Percentiles rank a stretch among this genome's conserved stretches.
Evolutionary conservation across 2,329 filamentous ascomycete genomes (phyloP).

Genomic region (Sclerotinia spermophila): DNA sequence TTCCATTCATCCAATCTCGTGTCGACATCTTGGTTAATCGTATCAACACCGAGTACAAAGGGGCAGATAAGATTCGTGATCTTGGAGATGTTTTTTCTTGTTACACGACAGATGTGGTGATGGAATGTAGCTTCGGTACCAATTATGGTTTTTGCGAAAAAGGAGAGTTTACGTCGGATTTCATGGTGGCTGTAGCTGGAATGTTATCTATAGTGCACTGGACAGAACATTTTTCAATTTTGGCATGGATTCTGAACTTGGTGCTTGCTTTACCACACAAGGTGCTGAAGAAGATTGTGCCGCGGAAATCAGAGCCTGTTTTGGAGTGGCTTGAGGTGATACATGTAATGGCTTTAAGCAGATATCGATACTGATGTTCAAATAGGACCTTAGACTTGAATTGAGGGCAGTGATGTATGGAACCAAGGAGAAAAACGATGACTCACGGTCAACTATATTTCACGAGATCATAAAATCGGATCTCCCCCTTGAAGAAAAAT

Average conservation of each 20-base stretch:
- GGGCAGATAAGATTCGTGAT: background rate
- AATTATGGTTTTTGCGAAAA: conserved; percentile 8
- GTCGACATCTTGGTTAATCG: conserved; percentile 1
- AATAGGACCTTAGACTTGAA: conserved; percentile 7
- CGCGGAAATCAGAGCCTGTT: background rate
- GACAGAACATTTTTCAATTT: conserved; percentile 2
- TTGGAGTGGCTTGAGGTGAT: conserved; percentile 12
- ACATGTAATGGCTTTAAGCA: background rate
- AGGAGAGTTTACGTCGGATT: conserved; percentile 1
- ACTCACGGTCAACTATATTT: conserved; percentile 30
- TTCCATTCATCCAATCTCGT: conserved; percentile 11
- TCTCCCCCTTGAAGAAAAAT: conserved; percentile 40
- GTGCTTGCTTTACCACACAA: conserved; percentile 1
- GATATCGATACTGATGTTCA: background rate
- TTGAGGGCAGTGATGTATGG: conserved; percentile 10
- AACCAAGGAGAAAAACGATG: background rate
- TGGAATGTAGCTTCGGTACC: conserved; percentile 27
- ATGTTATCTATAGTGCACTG: conserved; percentile 2
- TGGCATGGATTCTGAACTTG: conserved; percentile 7
- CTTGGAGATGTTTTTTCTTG: conserved; percentile 7
- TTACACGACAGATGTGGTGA: conserved; percentile 29
- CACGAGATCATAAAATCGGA: conserved; percentile 24
- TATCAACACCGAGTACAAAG: conserved; percentile 10
- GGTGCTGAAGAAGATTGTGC: background rate
- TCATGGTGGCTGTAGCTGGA: background rate